phyloP scores from a whole-genome alignment of 2,329 filamentous ascomycete species.

The Penicillium crustosum region DNA sequence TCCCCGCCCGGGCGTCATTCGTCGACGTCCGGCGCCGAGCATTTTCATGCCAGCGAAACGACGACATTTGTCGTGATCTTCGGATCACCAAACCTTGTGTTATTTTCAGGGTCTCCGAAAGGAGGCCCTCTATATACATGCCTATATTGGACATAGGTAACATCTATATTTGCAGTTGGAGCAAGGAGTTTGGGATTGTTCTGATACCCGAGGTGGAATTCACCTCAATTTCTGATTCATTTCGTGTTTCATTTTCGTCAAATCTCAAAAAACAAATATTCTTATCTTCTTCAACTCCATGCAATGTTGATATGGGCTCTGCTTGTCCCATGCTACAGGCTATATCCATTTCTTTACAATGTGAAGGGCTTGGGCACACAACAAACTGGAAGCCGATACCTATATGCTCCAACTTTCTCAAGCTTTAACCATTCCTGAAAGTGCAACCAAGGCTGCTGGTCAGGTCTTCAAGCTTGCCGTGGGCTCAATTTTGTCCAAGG shows the following conservation, averaged over 20 bases:
- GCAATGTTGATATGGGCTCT: not conserved
- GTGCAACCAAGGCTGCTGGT: not conserved
- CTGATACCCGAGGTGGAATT: conserved; percentile 6
- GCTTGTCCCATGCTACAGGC: not conserved
- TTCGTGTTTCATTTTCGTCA: not conserved
- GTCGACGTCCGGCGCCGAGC: conserved; percentile 34
- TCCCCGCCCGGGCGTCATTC: conserved; percentile 25
- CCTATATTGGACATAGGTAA: not conserved
- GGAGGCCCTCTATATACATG: not conserved
- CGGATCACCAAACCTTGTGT: not conserved
- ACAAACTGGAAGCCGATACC: not conserved
- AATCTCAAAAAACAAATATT: not conserved
- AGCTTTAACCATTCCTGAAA: not conserved
- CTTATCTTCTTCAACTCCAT: not conserved
- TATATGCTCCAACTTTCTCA: not conserved
- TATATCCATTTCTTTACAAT: not conserved
- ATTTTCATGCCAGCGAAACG: conserved; percentile 37
- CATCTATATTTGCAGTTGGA: not conserved
- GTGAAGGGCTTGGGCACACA: not conserved
- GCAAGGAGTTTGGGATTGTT: not conserved
- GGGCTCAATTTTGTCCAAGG: not conserved
- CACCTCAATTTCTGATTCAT: conserved; percentile 2
- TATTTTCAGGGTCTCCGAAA: not conserved
- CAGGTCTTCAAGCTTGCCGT: not conserved
- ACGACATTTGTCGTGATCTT: conserved; percentile 23